Base-by-base conservation (phyloP, 768 basidiomycete species). In the Crucibulum laeve region DNA sequence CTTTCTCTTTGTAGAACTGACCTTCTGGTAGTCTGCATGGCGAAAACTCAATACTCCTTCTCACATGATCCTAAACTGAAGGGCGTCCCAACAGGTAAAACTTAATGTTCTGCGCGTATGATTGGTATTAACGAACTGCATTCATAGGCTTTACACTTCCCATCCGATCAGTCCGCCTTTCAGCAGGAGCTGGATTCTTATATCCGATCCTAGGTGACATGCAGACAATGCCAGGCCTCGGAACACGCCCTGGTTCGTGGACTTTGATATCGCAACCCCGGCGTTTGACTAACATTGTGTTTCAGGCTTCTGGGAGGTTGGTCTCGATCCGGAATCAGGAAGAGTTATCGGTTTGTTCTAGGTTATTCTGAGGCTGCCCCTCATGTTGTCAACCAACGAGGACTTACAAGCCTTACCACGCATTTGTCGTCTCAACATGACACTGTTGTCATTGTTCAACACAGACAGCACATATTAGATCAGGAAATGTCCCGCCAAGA, bases 31-130 rank as follows among this genome's bases (percentile, higher is more conserved):
- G 92, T 95, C 60, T 95, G 91, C 68, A 91, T 94, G 90, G 92
- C 91, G 38, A 95, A 96, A 76, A 98, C 95, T 4, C 95, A 96
- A 50, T 91, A 97, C 54, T 96, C 93, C 15, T 93, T 99, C 71
- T 95, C 92, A 19, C 92, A 95, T 59, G 87, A 99, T 56, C 86
- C 93, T 5, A 82, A 83, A 52, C 74, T 89, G 48, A 97, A 97
- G 71, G 84, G 86, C 52, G 92, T 87, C 0, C 93, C 96, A 1
- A 80, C 82, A 39, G 87, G 84, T 79, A 50, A 45, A 70, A 53
- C 11, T 17, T 17, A 42, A 42, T 19, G 23, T 11, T 6, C 40
- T n/a, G 10, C 11, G 18, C 13, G 15, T 23, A 11, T 35, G 25
- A 15, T n/a, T 23, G 14, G 5, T 14, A 45, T 30, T 32, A 39